A percentile compares a stretch with the other conserved stretches of the same genome.
Evolutionary conservation across 441 rosid genomes (phyloP).

Genomic region (Gossypium schwendimanii): DNA sequence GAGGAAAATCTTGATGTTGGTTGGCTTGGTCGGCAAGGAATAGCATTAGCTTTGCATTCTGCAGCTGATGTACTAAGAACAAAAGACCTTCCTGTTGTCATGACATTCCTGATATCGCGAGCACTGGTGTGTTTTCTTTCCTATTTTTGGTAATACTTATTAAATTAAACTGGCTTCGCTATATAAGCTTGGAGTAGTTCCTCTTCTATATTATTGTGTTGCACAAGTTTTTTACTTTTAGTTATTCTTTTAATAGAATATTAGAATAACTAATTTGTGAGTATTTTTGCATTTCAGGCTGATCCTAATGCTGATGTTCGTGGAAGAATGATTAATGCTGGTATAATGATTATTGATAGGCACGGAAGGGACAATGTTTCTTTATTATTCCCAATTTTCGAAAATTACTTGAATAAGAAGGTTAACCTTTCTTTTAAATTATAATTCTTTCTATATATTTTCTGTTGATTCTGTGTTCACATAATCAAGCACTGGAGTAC

Average conservation of each 20-base stretch:
- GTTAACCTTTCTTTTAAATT: conserved; percentile 34
- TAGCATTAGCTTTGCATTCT: conserved; percentile 84
- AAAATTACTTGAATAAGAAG: conserved; percentile 94
- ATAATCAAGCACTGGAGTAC: background rate
- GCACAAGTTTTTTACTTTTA: background rate
- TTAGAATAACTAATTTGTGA: background rate
- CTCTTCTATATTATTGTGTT: background rate
- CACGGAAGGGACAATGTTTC: conserved; percentile 92
- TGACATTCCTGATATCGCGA: conserved; percentile 94
- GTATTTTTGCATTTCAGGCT: conserved; percentile 48
- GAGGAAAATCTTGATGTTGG: conserved; percentile 67
- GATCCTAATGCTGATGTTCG: conserved; percentile 97
- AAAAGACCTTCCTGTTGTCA: conserved; percentile 94
- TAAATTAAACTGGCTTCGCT: background rate
- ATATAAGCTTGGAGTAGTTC: background rate
- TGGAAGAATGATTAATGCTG: conserved; percentile 97
- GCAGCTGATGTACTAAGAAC: conserved; percentile 91
- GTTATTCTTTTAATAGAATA: background rate
- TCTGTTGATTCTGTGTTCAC: conserved; percentile 2
- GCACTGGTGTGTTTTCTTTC: conserved; percentile 65
- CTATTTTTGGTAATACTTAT: conserved; percentile 8
- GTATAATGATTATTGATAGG: conserved; percentile 86
- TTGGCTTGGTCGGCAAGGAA: conserved; percentile 96
- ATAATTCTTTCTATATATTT: conserved; percentile 1
- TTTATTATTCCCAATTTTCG: conserved; percentile 90